Evolutionary conservation across 2,329 filamentous ascomycete genomes (phyloP).

Genomic region (Penicillium italicum): DNA sequence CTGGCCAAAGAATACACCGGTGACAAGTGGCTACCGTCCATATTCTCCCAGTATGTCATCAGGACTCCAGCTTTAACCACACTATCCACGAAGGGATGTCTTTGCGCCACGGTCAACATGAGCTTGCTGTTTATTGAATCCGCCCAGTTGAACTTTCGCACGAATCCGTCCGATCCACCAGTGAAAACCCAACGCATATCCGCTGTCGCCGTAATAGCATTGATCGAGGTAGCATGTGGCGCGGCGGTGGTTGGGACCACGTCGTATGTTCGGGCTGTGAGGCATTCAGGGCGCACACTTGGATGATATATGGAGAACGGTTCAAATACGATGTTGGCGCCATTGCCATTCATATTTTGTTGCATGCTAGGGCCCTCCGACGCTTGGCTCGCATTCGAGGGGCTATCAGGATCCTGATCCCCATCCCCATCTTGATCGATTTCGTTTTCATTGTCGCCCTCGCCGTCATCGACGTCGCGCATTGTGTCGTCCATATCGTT

Average conservation of each 20-base stretch:
- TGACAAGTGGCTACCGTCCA: slow-evolving; percentile 70
- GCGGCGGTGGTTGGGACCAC: slow-evolving; percentile 97
- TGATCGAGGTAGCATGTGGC: slow-evolving; percentile 92
- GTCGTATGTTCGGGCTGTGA: slow-evolving; percentile 79
- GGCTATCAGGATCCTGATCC: slow-evolving; percentile 38
- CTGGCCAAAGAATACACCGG: slow-evolving; percentile 93
- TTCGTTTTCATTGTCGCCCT: slow-evolving; percentile 33
- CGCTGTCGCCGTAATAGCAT: slow-evolving; percentile 84
- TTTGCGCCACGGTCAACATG: slow-evolving; percentile 87
- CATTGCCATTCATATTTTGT: slow-evolving; percentile 46
- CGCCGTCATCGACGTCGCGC: slow-evolving; percentile 42
- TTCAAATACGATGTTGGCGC: slow-evolving; percentile 32
- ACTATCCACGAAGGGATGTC: slow-evolving; percentile 94
- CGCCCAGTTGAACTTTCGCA: slow-evolving; percentile 93
- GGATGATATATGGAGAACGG: slow-evolving; percentile 52
- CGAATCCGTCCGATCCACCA: slow-evolving; percentile 90
- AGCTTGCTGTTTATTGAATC: slow-evolving; percentile 94
- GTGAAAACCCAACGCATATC: slow-evolving; percentile 95
- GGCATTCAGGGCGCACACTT: slow-evolving; percentile 69
- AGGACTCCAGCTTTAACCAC: slow-evolving; percentile 92
- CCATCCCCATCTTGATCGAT: slow-evolving; percentile 20
- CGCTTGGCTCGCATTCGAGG: slow-evolving; percentile 40
- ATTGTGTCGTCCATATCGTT: slow-evolving; percentile 42
- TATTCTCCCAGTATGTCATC: slow-evolving; percentile 98
- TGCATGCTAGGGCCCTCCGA: slow-evolving; percentile 38